Evolutionary conservation across 768 basidiomycete genomes (phyloP), one percentile per base, ranked within the genome.

Genomic region (Pleurotus tuoliensis): DNA sequence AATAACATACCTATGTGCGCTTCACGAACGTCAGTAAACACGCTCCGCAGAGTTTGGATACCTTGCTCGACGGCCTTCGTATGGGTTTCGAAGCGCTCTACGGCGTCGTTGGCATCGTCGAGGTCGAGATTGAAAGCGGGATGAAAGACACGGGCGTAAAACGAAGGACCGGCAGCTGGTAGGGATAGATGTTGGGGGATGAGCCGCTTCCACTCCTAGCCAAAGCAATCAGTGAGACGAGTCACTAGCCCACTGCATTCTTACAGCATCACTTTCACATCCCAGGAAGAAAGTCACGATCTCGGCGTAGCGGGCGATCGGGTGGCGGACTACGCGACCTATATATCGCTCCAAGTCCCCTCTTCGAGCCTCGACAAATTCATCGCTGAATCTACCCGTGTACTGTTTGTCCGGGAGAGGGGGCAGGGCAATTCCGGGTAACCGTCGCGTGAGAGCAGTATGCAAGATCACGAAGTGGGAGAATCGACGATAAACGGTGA

Each of bases 341-440:
- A 94, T 74, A 67, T 93, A 95, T 40, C 88, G 75, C 67, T 93
- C 90, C 44, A 95, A 74, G 65, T 94, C 91, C 3, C 89, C 84
- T 41, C 91, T 73, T 37, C 92, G 75, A 9, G 88, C 88, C 66
- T 94, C 91, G 5, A 95, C 84, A 61, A 94, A 93, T 53, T 87
- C 90, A 16, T 82, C 79, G 57, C 79, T 88, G 67, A 94, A 93
- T 7, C 90, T 76, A 1, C 90, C 90, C 0, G 89, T 77, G 59
- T 94, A 92, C 61, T 90, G 87, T 64, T 93, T 93, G 66, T 92
- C 90, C 0, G 92, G 92, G 6, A 94, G 76, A 0, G 90, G 88
- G 0, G 92, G 91, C 2, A 94, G 75, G 3, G 84, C 84, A 25
- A 94, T 82, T 0, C 88, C 88, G 5, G 90, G 89, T 3, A 92